phyloP scores from a whole-genome alignment of 2,329 filamentous ascomycete genomes.

The Dactylellina drechsleri region DNA sequence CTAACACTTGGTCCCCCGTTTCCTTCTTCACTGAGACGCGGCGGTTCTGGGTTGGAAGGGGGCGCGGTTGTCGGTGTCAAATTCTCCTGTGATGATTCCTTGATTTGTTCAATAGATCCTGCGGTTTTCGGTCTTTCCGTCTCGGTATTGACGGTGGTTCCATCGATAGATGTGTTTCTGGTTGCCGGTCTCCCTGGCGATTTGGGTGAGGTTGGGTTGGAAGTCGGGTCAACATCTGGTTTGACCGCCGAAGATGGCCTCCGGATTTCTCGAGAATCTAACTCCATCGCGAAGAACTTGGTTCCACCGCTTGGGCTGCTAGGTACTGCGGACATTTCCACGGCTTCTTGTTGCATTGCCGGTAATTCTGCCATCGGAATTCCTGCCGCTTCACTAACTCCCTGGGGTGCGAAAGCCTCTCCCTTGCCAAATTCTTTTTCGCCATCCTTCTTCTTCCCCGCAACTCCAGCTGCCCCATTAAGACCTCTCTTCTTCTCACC shows the following conservation, averaged over 20 bases:
- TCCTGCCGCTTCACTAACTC: slow-evolving; percentile 2
- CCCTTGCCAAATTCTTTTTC: not conserved
- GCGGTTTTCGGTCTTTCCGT: slow-evolving; percentile 41
- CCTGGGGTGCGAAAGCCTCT: slow-evolving; percentile 25
- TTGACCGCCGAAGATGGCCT: slow-evolving; percentile 41
- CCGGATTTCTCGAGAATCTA: slow-evolving; percentile 49
- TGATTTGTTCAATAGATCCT: slow-evolving; percentile 52
- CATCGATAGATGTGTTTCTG: slow-evolving; percentile 40
- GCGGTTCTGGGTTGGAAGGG: not conserved
- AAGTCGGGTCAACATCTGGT: slow-evolving; percentile 41
- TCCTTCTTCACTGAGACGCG: slow-evolving; percentile 9
- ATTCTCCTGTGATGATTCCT: slow-evolving; percentile 44
- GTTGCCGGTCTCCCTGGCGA: slow-evolving; percentile 20
- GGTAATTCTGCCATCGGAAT: slow-evolving; percentile 44
- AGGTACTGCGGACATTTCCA: slow-evolving; percentile 33
- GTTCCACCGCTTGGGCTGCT: not conserved
- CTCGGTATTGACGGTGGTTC: slow-evolving; percentile 49
- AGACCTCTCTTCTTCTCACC: slow-evolving; percentile 30
- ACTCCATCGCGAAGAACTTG: slow-evolving; percentile 50
- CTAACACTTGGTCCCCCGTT: slow-evolving; percentile 34
- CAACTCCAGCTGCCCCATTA: slow-evolving; percentile 18
- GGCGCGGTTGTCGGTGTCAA: slow-evolving; percentile 24
- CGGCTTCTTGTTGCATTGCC: slow-evolving; percentile 38
- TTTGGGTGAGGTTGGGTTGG: slow-evolving; percentile 10
- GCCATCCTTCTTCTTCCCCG: slow-evolving; percentile 17